These are phyloP conservation scores for Pharus latifolius DNA, from an alignment of 176 grass and related monocot species.

Conservation along the genomic window DNA sequence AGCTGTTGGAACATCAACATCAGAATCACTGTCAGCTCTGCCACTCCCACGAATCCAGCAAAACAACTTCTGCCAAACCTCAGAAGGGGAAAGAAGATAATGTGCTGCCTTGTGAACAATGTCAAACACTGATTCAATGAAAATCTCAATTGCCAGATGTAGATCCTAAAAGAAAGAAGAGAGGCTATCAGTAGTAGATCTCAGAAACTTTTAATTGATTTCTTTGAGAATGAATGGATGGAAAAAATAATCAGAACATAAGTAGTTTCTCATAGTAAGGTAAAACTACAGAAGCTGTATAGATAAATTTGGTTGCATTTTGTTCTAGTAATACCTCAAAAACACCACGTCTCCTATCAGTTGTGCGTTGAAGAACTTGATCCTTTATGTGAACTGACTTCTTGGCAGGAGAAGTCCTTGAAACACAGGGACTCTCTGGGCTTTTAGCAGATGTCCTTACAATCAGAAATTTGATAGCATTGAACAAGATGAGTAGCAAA, in stretches of 20 bases:
- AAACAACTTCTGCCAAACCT: conserved; percentile 60
- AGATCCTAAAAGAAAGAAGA: conserved; percentile 48
- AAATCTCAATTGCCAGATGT: conserved; percentile 90
- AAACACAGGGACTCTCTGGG: conserved; percentile 20
- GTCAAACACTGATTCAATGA: conserved; percentile 89
- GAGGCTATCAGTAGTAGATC: not conserved
- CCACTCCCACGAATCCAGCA: conserved; percentile 44
- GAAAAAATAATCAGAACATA: not conserved
- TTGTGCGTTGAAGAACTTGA: conserved; percentile 61
- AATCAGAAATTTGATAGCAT: conserved; percentile 41
- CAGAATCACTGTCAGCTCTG: conserved; percentile 17
- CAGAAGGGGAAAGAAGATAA: conserved; percentile 82
- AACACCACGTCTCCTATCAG: conserved; percentile 88
- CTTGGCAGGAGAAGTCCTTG: conserved; percentile 16
- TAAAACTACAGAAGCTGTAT: not conserved
- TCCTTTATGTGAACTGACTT: conserved; percentile 60
- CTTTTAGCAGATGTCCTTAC: conserved; percentile 20
- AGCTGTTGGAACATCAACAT: conserved; percentile 45
- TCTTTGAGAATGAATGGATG: not conserved
- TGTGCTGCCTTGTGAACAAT: conserved; percentile 72
- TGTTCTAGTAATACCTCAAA: conserved; percentile 56
- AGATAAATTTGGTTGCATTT: not conserved
- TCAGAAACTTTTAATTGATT: not conserved
- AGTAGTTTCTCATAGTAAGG: not conserved
- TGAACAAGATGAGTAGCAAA: conserved; percentile 42